Percentiles rank a stretch among this genome's conserved stretches.
Evolutionary conservation across 345 rosid species (phyloP).

Genomic region (Brassica juncea): DNA sequence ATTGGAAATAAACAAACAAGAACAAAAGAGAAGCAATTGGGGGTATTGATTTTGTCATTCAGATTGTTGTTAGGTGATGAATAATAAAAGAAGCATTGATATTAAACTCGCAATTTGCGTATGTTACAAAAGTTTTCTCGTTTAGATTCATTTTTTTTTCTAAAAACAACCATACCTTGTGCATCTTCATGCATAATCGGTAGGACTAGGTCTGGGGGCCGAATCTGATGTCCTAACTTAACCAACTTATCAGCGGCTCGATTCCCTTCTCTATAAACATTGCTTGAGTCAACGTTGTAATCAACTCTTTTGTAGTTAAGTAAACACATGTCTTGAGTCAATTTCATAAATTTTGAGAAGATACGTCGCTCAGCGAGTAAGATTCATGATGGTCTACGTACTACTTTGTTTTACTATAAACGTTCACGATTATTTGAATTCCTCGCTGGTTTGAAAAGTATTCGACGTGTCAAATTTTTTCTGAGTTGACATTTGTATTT

Average conservation of each 20-base stretch:
- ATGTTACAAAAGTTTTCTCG: background rate
- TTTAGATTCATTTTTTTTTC: conserved; percentile 40
- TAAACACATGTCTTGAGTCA: too few relatives aligned
- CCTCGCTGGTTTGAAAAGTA: background rate
- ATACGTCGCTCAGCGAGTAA: too few relatives aligned
- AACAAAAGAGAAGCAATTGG: conserved; percentile 12
- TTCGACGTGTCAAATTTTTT: background rate
- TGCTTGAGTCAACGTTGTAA: too few relatives aligned
- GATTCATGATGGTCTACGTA: too few relatives aligned
- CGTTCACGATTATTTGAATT: too few relatives aligned
- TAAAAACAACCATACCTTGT: conserved; percentile 56
- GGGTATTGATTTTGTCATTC: conserved; percentile 23
- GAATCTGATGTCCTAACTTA: conserved; percentile 56
- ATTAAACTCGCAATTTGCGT: background rate
- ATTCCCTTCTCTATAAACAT: conserved; percentile 67
- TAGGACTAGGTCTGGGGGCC: conserved; percentile 60
- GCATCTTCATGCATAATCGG: conserved; percentile 59
- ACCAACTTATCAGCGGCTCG: conserved; percentile 72
- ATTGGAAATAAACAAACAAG: conserved; percentile 25
- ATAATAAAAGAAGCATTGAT: background rate
- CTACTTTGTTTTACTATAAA: too few relatives aligned
- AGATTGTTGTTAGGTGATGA: conserved; percentile 7
- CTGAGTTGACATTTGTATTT: too few relatives aligned
- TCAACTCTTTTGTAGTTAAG: too few relatives aligned
- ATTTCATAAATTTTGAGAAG: too few relatives aligned